Evolutionary conservation across 768 basidiomycete species (phyloP), one percentile per base, ranked within the genome.

Genomic region (Suillus occidentalis): DNA sequence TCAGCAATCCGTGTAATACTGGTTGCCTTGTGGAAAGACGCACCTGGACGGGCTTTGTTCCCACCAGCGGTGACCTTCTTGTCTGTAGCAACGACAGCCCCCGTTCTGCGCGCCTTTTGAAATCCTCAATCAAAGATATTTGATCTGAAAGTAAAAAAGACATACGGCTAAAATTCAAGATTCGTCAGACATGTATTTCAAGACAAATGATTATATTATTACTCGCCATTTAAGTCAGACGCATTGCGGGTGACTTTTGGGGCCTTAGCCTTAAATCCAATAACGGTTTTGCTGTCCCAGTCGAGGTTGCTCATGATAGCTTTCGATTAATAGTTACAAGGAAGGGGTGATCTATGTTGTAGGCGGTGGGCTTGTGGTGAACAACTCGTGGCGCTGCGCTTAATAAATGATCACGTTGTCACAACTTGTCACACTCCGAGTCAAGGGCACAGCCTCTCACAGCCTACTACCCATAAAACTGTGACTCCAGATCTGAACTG

Each of bases 1-100:
- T 58, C 28, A 14, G 16, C 6, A 1, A 59, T 25, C 22, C 42
- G 43, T 39, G 47, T 45, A 62, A 37, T 25, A 45, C 13, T 16
- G 39, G 25, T 13, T 55, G 1, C 22, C 14, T 18, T n/a, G 22
- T 20, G 18, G 20, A 28, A 68, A 34, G 28, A 75, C 81, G 50
- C 49, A 93, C 93, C 89, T 72, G 80, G 81, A 73, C 89, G 88
- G 37, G 88, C 88, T 78, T 93, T 95, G 83, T 95, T 95, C 52
- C 75, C 75, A 43, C 89, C 90, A 34, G 75, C 82, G 16, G 86
- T 78, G 4, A 87, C 75, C 72, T 94, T 94, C 83, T 91, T 95
- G 77, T 95, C 92, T 10, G 91, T 94, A 28, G 86, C 85, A 40
- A 95, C 89, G 66, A 92, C 88, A 55, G 89, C 86, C 37, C 92